These are phyloP conservation scores for Fusarium nematophilum DNA, from an alignment of 2,329 filamentous ascomycete species.

Conservation along the genomic window DNA sequence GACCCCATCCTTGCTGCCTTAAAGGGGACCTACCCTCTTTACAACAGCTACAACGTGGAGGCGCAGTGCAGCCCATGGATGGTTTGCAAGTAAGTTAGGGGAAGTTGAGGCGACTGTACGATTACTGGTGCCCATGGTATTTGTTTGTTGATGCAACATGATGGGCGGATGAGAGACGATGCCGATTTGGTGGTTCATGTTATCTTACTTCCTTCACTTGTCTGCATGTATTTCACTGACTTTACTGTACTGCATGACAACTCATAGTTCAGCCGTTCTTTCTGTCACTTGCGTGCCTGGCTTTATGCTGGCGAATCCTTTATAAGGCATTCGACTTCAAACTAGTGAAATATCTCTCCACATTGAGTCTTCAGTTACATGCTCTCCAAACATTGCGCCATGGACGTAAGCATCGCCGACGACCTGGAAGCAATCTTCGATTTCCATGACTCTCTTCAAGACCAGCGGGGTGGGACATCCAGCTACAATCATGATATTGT, in stretches of 20 bases:
- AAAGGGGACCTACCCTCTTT: constrained; percentile 53
- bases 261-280: constrained; percentile 2
- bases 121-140: constrained; percentile 4
- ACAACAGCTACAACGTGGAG: constrained; percentile 52
- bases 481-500: constrained; percentile 32
- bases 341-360: constrained; percentile 28
- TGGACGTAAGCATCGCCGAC: constrained; percentile 31
- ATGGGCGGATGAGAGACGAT: constrained; percentile 16
- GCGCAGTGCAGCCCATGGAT: constrained; percentile 55
- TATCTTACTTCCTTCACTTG: constrained; percentile 29
- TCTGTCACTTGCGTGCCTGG: not conserved
- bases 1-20: constrained; percentile 52
- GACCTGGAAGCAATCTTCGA: constrained; percentile 23
- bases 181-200: constrained; percentile 34
- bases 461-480: constrained; percentile 34
- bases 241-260: constrained; percentile 27
- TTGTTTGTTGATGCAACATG: constrained; percentile 18
- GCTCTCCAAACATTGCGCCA: constrained; percentile 35
- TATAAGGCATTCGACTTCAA: no score
- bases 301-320: no score
- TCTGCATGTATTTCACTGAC: constrained; percentile 32
- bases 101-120: not conserved
- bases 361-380: constrained; percentile 11
- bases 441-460: constrained; percentile 16
- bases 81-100: constrained; percentile 40